Evolutionary conservation across 1,139 yeast species (phyloP).

Genomic region (Pichia sp.): DNA sequence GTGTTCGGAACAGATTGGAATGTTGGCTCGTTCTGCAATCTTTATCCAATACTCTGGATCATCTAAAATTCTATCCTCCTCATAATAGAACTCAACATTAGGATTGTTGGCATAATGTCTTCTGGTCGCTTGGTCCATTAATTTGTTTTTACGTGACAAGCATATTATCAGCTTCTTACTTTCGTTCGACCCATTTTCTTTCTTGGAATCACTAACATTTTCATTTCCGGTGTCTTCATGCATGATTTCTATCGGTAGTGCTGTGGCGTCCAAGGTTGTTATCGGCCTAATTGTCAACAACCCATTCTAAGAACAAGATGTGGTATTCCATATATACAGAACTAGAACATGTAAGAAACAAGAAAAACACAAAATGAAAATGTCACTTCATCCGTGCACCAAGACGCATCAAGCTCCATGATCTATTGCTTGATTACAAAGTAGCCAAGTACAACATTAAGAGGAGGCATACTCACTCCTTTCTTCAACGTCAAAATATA

Average conservation of each 20-base stretch:
- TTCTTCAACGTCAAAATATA: too few species aligned
- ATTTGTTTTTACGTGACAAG: constrained; percentile 14
- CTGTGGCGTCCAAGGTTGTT: not conserved
- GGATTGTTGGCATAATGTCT: constrained; percentile 21
- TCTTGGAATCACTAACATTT: not conserved
- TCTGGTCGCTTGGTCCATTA: constrained; percentile 19
- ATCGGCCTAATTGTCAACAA: too few species aligned
- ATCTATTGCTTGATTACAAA: too few species aligned
- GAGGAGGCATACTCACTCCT: too few species aligned
- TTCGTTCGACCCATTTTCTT: not conserved
- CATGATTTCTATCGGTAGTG: not conserved
- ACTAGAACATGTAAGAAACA: not conserved
- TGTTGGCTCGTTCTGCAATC: constrained; percentile 28
- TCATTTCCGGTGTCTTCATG: not conserved
- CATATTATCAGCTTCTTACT: constrained; percentile 7
- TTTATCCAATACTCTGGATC: constrained; percentile 26
- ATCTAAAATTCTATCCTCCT: constrained; percentile 17
- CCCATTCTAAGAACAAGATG: too few species aligned
- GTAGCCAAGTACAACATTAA: too few species aligned
- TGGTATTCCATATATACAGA: not conserved
- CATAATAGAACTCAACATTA: constrained; percentile 16
- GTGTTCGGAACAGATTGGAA: constrained; percentile 12
- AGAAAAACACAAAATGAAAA: not conserved
- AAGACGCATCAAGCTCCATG: not conserved
- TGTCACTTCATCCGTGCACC: not conserved